Base-by-base conservation (phyloP, 805 yeast species). In the Candida sithepensis region DNA sequence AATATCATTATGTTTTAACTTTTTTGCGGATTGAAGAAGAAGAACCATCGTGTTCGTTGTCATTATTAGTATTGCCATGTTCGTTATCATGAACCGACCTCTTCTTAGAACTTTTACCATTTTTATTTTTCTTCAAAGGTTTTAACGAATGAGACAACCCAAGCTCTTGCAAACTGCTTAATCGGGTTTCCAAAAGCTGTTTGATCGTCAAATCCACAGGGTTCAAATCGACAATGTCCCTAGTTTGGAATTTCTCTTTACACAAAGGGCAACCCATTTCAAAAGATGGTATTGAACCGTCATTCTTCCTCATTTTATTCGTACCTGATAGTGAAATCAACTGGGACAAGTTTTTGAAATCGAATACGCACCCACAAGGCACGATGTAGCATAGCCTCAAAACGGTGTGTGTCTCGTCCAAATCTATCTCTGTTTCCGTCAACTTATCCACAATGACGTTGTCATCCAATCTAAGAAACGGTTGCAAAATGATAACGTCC, bases 331-430 rank as follows among this genome's bases (percentile, higher is more conserved):
- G 14, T 5, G 34, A 30, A 2, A 54, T 19, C 5, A 66, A 47
- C 23, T 63, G 62, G 14, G 45, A 44, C 7, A 74, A 51, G 19
- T 69, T 54, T 22, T 62, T 61, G n/a, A 50, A 57, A 3, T 68
- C 68, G 48, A 73, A 53, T 0, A 68, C 71, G 57, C 75, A 72
- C 0, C 77, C 77, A 57, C 81, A 77, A 5, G 65, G 62, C 0
- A 69, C 75, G 2, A 77, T 51, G 57, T 79, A 80, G 1, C 71
- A 69, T 44, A 78, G 71, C 16, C 16, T 34, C 38, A 34, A 34
- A n/a, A 16, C 12, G 52, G 61, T 13, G 6, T 9, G 5, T 14
- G 32, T 16, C 14, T 5, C 58, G 58, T 47, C 34, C 52, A 41
- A 13, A 24, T 41, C 13, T 41, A n/a, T 5, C 45, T 40, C 0